phyloP scores from a whole-genome alignment of 768 basidiomycete genomes.

The Rickenella mellea region DNA sequence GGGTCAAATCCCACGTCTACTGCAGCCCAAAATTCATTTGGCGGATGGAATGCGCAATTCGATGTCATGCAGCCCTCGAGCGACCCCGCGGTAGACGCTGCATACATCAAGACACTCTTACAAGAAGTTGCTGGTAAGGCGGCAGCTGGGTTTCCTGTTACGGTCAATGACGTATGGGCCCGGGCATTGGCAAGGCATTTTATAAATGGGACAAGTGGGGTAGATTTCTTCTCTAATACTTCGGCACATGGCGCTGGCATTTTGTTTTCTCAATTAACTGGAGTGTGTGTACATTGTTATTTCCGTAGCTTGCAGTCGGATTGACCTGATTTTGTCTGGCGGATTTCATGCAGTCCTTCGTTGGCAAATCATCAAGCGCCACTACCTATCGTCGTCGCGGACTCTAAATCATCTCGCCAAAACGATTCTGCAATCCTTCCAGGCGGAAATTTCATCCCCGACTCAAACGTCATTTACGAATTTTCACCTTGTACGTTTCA shows the following conservation, averaged over 20 bases:
- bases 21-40: too few relatives aligned
- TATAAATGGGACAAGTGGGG: constrained; percentile 23
- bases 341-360: constrained; percentile 19
- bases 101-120: constrained; percentile 12
- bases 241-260: constrained; percentile 24
- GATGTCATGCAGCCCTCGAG: constrained; percentile 12
- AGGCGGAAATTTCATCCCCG: constrained; percentile 18
- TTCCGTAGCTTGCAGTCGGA: neutral
- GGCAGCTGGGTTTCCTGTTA: constrained; percentile 20
- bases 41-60: constrained; percentile 23
- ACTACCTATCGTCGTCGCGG: constrained; percentile 27
- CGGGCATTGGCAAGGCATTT: constrained; percentile 27
- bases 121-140: constrained; percentile 22
- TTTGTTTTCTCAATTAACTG: constrained; percentile 23
- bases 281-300: constrained; percentile 17
- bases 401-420: constrained; percentile 16
- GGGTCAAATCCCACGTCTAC: constrained; percentile 18
- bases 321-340: neutral
- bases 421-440: too few relatives aligned
- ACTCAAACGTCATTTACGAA: constrained; percentile 24
- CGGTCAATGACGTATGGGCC: constrained; percentile 20
- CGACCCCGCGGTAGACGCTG: constrained; percentile 7
- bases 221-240: constrained; percentile 19
- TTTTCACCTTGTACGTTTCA: constrained; percentile 22
- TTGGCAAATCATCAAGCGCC: constrained; percentile 26